Evolutionary conservation across 2,329 filamentous ascomycete genomes (phyloP).

Genomic region (Xylaria sp.): DNA sequence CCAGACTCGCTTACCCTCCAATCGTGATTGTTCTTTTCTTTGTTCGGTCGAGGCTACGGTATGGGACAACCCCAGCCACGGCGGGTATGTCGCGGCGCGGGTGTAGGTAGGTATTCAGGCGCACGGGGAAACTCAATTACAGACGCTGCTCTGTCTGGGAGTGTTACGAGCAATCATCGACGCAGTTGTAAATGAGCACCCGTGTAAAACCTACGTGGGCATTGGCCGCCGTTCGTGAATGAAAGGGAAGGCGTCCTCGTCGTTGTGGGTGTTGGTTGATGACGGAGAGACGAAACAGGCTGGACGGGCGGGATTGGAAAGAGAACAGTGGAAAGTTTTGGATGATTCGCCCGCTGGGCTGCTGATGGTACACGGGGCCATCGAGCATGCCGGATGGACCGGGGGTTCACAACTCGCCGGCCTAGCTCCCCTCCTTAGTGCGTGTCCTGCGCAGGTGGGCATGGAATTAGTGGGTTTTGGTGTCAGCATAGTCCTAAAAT

Average conservation of each 20-base stretch:
- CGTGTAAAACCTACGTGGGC: constrained; percentile 18
- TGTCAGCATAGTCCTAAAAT: constrained; percentile 35
- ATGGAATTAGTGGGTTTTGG: constrained; percentile 32
- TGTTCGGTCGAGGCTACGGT: constrained; percentile 15
- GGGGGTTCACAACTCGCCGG: constrained; percentile 37
- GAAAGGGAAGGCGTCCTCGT: constrained; percentile 25
- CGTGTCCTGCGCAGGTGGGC: constrained; percentile 25
- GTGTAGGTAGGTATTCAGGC: constrained; percentile 4
- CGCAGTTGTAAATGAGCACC: constrained; percentile 17
- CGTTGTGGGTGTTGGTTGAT: constrained; percentile 27
- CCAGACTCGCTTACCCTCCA: constrained; percentile 54
- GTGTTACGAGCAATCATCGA: constrained; percentile 23
- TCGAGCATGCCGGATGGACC: constrained; percentile 38
- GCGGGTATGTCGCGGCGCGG: constrained; percentile 19
- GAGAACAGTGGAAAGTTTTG: constrained; percentile 42
- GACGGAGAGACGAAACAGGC: constrained; percentile 37
- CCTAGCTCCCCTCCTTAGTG: constrained; percentile 9
- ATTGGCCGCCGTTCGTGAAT: constrained; percentile 21
- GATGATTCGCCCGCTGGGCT: constrained; percentile 35
- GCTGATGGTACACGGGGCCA: constrained; percentile 23
- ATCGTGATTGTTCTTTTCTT: constrained; percentile 43
- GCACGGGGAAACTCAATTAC: constrained; percentile 20
- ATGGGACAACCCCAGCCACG: not conserved
- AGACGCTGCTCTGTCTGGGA: constrained; percentile 6
- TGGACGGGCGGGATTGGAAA: constrained; percentile 34